Base-by-base conservation (phyloP, 2,329 filamentous ascomycete genomes). In the Fusarium aywerte region DNA sequence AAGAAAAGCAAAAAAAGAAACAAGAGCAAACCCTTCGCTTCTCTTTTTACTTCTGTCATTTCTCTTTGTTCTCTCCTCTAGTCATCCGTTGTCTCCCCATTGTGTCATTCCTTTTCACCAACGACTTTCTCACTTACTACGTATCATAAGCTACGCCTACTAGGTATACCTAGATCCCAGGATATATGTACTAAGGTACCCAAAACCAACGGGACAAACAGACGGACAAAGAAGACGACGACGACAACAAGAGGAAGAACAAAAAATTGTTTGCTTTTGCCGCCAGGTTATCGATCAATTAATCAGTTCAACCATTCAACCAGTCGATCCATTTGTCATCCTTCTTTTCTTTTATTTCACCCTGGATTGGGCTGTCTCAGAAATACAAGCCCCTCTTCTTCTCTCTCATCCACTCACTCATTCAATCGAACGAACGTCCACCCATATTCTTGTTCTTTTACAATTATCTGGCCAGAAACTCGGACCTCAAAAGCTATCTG, bases 221-320 rank as follows among this genome's bases (percentile, higher is more conserved):
- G 16, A 25, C 23, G 35, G 25, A 44, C 21, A 21, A 20, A 21
- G 35, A 55, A 42, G 23, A 48, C 38, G 23, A 44, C 42, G 32
- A 49, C n/a, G 27, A 27, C 27, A 27, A 27, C 27, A 29, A 39
- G 58, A 60, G 47, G 55, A 58, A 66, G 49, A 54, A 18, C 25
- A 61, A 39, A n/a, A 21, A 44, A 31, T 57, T 71, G 52, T 58
- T 73, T 70, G 62, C 65, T 65, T 68, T 56, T 71, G 44, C 11
- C 47, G 32, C 39, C 44, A 36, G 42, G n/a, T 44, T 48, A 59
- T 65, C 20, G 23, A 58, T 55, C 27, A 25, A 39, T 53, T 33
- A 33, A 39, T n/a, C n/a, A 32, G 23, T 48, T 48, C 39, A 56
- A 43, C 32, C 50, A 45, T 27, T 15, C 9, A 20, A 21, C 21